Percentiles rank a stretch among this genome's conserved stretches.
Evolutionary conservation across 768 basidiomycete genomes (phyloP).

Genomic region (Peribolospora baueri): DNA sequence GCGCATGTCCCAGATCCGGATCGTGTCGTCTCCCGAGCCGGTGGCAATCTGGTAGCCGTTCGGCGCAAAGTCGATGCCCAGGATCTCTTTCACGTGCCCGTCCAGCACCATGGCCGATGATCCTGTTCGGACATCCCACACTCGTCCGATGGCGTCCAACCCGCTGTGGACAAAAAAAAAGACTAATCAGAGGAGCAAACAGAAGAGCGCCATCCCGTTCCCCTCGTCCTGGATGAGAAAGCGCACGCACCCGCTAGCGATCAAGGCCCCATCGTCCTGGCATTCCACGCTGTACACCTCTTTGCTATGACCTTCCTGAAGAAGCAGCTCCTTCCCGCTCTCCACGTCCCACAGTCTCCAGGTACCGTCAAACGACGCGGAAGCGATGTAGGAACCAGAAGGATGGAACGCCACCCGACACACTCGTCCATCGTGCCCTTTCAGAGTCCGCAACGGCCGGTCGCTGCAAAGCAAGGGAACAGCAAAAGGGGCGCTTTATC

Average conservation of each 20-base stretch:
- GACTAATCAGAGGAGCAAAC: not conserved
- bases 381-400: conserved; percentile 75
- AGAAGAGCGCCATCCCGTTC: not conserved
- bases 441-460: conserved; percentile 43
- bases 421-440: conserved; percentile 72
- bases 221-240: too few relatives aligned
- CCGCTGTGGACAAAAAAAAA: conserved; percentile 30
- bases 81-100: conserved; percentile 82
- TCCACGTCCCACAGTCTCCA: conserved; percentile 92
- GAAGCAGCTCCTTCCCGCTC: conserved; percentile 49
- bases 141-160: conserved; percentile 82
- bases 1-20: conserved; percentile 96
- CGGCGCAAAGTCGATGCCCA: conserved; percentile 74
- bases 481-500: not conserved
- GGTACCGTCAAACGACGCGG: conserved; percentile 87
- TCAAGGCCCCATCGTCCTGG: conserved; percentile 78
- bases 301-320: conserved; percentile 93
- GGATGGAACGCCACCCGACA: conserved; percentile 93
- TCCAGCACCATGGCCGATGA: conserved; percentile 94
- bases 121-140: conserved; percentile 91
- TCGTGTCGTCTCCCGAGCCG: conserved; percentile 86
- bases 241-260: conserved; percentile 58
- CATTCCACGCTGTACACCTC: conserved; percentile 92
- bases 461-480: not conserved
- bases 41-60: conserved; percentile 96